Percentiles rank a stretch among this genome's conserved stretches.
Evolutionary conservation across 768 basidiomycete genomes (phyloP).

Genomic region (Naganishia vishniacii): DNA sequence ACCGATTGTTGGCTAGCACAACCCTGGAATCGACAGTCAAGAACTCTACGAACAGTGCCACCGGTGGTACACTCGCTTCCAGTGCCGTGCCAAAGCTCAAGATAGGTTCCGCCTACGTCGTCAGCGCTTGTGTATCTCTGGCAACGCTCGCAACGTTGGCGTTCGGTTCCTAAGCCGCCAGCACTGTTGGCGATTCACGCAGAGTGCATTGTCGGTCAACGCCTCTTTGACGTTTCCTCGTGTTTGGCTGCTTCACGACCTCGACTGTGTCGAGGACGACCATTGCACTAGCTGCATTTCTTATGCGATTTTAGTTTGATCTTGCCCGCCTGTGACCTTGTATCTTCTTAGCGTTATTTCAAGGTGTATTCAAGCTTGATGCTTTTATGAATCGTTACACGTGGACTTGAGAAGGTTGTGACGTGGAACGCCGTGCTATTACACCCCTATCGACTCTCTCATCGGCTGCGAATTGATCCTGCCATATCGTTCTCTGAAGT

Average conservation of each 20-base stretch:
- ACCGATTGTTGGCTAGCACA: constrained; percentile 13
- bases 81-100: background rate
- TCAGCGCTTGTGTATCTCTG: background rate
- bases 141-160: background rate
- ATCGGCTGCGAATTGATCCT: no score
- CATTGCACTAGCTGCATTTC: background rate
- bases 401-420: no score
- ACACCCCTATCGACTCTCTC: no score
- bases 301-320: background rate
- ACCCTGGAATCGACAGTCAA: background rate
- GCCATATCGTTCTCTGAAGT: no score
- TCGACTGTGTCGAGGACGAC: constrained; percentile 3
- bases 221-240: background rate
- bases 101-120: no score
- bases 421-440: no score
- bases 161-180: background rate
- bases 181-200: background rate
- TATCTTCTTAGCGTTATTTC: background rate
- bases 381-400: no score
- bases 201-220: background rate
- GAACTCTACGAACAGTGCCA: background rate
- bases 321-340: no score
- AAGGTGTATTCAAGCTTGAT: background rate
- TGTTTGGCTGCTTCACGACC: background rate
- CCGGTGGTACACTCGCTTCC: constrained; percentile 1